phyloP scores from a whole-genome alignment of 148 eudicot genomes.

The Vaccinium darrowii region DNA sequence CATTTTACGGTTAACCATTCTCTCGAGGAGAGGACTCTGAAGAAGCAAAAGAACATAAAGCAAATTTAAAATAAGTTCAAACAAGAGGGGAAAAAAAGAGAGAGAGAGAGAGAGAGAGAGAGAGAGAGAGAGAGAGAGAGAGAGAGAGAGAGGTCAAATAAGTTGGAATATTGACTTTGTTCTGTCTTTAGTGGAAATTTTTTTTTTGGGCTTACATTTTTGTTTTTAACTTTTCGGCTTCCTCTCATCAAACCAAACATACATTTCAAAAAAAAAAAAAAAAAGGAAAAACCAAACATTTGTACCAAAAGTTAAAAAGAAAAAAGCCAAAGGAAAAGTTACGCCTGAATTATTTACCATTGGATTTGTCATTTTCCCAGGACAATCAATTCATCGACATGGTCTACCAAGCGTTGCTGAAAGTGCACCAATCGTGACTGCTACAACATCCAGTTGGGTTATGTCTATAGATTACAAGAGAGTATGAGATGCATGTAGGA shows the following conservation, averaged over 20 bases:
- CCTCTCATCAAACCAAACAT: slow-evolving; percentile 1
- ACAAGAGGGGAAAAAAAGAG: background rate
- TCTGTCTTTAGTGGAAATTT: background rate
- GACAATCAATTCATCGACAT: slow-evolving; percentile 82
- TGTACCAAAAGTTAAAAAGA: background rate
- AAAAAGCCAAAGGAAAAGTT: background rate
- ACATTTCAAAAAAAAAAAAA: background rate
- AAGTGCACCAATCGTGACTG: slow-evolving; percentile 51
- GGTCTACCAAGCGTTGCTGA: slow-evolving; percentile 69
- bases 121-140: no score
- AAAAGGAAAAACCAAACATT: background rate
- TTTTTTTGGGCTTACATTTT: background rate
- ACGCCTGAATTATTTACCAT: background rate
- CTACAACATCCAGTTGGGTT: background rate
- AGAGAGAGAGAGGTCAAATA: background rate
- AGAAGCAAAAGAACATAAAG: background rate
- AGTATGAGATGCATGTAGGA: slow-evolving; percentile 21
- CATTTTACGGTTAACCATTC: background rate
- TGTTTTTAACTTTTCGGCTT: background rate
- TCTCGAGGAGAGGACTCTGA: background rate
- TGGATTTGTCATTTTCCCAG: slow-evolving; percentile 30
- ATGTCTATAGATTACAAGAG: slow-evolving; percentile 16
- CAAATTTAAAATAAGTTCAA: background rate
- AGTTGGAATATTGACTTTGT: background rate
- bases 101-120: no score